A percentile compares a stretch with the other conserved stretches of the same genome.
Evolutionary conservation across 2,329 filamentous ascomycete species (phyloP).

Genomic region (Xylariales sp.): DNA sequence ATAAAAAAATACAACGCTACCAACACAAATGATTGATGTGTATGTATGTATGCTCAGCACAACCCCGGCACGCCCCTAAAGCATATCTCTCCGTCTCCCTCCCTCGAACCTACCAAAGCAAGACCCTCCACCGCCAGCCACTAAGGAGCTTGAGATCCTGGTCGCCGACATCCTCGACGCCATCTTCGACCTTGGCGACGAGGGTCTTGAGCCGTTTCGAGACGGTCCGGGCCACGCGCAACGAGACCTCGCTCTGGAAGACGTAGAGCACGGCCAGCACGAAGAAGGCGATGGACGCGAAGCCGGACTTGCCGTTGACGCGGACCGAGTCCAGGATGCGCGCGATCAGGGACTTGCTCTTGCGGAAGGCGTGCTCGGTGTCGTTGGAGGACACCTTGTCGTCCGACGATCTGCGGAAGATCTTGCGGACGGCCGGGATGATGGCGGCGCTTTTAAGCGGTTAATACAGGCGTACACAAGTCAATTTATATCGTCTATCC

Average conservation of each 20-base stretch:
- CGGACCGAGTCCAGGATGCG: constrained; percentile 61
- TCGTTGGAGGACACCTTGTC: constrained; percentile 57
- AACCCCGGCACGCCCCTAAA: not conserved
- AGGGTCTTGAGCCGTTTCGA: constrained; percentile 63
- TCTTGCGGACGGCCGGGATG: constrained; percentile 61
- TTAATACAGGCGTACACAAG: constrained; percentile 19
- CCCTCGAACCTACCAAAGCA: constrained; percentile 55
- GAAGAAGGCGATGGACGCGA: constrained; percentile 64
- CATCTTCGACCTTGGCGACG: constrained; percentile 59
- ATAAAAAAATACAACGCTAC: not conserved
- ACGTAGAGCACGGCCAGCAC: constrained; percentile 69
- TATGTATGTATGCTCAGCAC: not conserved
- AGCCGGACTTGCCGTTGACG: constrained; percentile 55
- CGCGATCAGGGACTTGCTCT: constrained; percentile 61
- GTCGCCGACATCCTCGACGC: constrained; percentile 59
- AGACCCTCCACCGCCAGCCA: constrained; percentile 68
- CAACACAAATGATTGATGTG: not conserved
- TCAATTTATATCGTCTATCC: not conserved
- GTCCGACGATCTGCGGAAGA: constrained; percentile 59
- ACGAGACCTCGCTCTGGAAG: constrained; percentile 68
- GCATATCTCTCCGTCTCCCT: not conserved
- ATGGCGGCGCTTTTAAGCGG: constrained; percentile 40
- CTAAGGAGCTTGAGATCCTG: constrained; percentile 62
- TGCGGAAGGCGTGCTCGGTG: constrained; percentile 68
- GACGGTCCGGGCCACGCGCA: constrained; percentile 65